Conservation (phyloP, 2,329 filamentous ascomycete genomes). For the Pseudogymnoascus sp. region DNA sequence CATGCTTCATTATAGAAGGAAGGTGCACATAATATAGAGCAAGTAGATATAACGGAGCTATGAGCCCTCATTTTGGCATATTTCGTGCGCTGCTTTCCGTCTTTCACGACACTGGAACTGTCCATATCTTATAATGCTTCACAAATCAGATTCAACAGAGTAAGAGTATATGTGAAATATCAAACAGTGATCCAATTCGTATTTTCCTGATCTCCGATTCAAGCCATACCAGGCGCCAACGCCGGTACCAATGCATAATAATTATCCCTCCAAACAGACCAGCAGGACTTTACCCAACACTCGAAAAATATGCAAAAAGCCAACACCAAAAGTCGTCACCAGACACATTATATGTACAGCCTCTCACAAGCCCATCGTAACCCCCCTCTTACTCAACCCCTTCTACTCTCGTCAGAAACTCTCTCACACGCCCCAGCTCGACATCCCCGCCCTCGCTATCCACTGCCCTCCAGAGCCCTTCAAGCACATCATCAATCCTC, state of each 20-base stretch:
- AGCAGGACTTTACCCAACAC: not conserved
- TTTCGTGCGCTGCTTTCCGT: no score
- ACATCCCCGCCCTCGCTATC: conserved; percentile 76
- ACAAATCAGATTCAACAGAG: not conserved
- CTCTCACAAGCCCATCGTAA: not conserved
- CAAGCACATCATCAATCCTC: conserved; percentile 70
- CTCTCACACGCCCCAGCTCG: conserved; percentile 66
- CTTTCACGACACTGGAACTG: no score
- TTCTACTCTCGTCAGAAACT: conserved; percentile 74
- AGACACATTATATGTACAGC: conserved; percentile 1
- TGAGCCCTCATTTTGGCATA: no score
- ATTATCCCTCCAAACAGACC: not conserved
- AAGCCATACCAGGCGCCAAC: not conserved
- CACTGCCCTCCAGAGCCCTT: conserved; percentile 73
- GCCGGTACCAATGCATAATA: not conserved
- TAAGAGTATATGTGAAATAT: not conserved
- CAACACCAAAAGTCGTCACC: not conserved
- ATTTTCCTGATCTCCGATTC: not conserved
- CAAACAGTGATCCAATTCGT: not conserved
- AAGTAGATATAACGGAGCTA: no score
- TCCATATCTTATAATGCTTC: no score
- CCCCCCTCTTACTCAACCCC: conserved; percentile 24
- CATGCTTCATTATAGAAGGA: not conserved
- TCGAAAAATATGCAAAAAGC: not conserved
- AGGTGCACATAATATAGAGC: not conserved